phyloP scores from a whole-genome alignment of 306 rosid genomes.

The Vigna radiata region DNA sequence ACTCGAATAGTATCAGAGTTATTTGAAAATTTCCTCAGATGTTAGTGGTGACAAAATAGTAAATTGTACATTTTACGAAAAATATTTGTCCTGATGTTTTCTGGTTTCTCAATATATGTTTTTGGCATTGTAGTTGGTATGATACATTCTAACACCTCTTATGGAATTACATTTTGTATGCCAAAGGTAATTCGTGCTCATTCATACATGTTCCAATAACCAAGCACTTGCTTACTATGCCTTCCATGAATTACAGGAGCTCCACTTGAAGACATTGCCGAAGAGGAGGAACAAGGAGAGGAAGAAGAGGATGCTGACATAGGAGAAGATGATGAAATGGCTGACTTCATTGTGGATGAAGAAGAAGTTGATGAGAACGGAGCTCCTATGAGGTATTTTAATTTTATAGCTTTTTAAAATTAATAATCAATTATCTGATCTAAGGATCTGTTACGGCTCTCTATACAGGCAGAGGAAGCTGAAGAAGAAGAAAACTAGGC shows the following conservation, averaged over 20 bases:
- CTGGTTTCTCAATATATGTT: constrained; percentile 4
- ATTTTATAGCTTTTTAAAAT: not conserved
- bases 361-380: constrained; percentile 84
- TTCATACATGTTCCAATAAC: constrained; percentile 25
- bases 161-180: not conserved
- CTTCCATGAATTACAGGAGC: constrained; percentile 55
- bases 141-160: not conserved
- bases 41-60: not conserved
- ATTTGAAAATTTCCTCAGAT: not conserved
- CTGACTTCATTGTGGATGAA: constrained; percentile 94
- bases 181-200: constrained; percentile 28
- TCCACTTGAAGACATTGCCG: constrained; percentile 87
- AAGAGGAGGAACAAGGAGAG: constrained; percentile 92
- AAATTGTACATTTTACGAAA: not conserved
- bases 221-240: not conserved
- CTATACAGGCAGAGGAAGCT: constrained; percentile 63
- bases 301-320: constrained; percentile 94
- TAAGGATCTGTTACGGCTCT: constrained; percentile 32
- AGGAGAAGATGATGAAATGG: constrained; percentile 99
- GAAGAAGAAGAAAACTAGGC: constrained; percentile 69
- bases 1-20: not conserved
- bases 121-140: not conserved
- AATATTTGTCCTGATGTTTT: not conserved
- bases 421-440: constrained; percentile 28
- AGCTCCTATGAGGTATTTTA: constrained; percentile 72